Evolutionary conservation across 352 stramenopile species (phyloP).

Genomic region (Aphanomyces invadans): DNA sequence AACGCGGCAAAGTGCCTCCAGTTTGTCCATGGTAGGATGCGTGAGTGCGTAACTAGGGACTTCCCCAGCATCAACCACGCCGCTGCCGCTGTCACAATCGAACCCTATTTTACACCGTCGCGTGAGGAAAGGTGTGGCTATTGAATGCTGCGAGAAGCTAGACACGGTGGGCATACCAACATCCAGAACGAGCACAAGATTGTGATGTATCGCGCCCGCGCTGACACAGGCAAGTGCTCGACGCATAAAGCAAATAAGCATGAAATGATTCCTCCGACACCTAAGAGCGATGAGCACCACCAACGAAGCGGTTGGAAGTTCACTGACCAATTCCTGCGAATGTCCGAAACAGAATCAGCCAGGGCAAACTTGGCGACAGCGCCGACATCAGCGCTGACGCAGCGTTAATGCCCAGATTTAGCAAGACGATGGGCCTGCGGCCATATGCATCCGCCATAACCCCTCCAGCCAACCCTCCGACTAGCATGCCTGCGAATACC

Average conservation of each 20-base stretch:
- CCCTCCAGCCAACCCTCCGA: conserved; percentile 65
- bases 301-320: neutral
- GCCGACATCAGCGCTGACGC: conserved; percentile 66
- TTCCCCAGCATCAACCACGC: conserved; percentile 84
- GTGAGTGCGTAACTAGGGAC: conserved; percentile 35
- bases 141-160: too few relatives aligned
- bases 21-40: conserved; percentile 54
- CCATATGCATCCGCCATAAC: conserved; percentile 73
- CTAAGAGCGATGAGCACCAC: conserved; percentile 34
- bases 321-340: conserved; percentile 41
- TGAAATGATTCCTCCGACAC: conserved; percentile 82
- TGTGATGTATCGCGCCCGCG: conserved; percentile 71
- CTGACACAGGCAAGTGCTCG: conserved; percentile 68
- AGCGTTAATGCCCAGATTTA: conserved; percentile 75
- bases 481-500: conserved; percentile 86
- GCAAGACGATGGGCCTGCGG: conserved; percentile 64
- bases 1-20: conserved; percentile 80
- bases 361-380: conserved; percentile 54
- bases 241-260: conserved; percentile 79
- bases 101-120: too few relatives aligned
- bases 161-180: too few relatives aligned
- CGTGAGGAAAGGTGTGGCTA: too few relatives aligned
- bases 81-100: conserved; percentile 63
- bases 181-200: conserved; percentile 90
- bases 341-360: conserved; percentile 69